Conservation (phyloP, 345 rosid species). For the Aegle marmelos region DNA sequence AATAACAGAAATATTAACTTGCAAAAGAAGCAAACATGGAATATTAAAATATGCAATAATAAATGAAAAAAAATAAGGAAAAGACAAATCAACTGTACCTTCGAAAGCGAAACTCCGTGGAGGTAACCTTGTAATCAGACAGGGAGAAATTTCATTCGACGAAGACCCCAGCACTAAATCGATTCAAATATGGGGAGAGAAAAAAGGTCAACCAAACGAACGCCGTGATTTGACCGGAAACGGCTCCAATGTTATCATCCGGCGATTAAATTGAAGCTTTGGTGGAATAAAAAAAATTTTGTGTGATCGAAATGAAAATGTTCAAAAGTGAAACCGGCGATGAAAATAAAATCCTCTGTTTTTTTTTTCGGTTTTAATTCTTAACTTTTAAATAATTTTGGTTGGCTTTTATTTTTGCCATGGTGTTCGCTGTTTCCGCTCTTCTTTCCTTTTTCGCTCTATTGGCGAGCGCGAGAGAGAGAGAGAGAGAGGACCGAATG, state of each 20-base stretch:
- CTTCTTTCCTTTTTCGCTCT: background rate
- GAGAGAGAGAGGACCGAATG: background rate
- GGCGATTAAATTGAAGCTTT: background rate
- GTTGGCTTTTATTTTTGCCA: background rate
- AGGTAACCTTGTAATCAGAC: constrained; percentile 14
- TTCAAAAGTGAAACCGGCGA: background rate
- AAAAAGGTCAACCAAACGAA: constrained; percentile 21
- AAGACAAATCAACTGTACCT: constrained; percentile 33
- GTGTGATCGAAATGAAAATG: background rate
- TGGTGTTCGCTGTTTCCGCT: background rate
- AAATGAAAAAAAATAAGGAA: background rate
- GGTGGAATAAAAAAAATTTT: background rate
- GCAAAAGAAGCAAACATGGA: constrained; percentile 6
- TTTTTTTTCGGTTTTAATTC: background rate
- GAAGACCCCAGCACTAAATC: constrained; percentile 22
- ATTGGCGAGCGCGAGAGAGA: constrained; percentile 6
- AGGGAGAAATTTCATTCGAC: background rate
- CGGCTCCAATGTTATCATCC: background rate
- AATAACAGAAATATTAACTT: background rate
- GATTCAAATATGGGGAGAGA: background rate
- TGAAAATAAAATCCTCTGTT: background rate
- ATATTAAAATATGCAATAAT: background rate
- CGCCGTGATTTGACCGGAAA: constrained; percentile 14
- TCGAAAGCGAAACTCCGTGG: constrained; percentile 59
- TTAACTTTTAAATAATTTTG: background rate